Base-by-base conservation (phyloP, 495 filamentous ascomycete genomes). In the Xylaria curta region DNA sequence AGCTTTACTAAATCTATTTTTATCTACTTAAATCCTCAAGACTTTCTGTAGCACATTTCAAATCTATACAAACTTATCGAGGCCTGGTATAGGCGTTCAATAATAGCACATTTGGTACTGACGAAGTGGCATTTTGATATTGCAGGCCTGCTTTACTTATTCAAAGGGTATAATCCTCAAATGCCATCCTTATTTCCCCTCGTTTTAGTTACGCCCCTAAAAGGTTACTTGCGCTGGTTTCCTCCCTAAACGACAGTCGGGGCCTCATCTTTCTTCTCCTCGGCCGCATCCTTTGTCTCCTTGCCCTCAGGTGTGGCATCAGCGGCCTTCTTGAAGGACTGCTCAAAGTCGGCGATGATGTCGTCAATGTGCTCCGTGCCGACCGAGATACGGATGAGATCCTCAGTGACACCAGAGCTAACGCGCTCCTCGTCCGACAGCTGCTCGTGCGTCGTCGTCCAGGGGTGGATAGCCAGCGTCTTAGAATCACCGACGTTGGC, bases 291-390 rank as follows among this genome's bases (percentile, higher is more conserved):
- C 40, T 68, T 74, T 7, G 62, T 63, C 47, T 70, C 77, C 1
- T 40, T 77, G 5, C 63, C 78, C 69, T 78, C 73, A 2, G 77
- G 75, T 24, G 75, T 76, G 12, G 80, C 76, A 44, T 78, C 81
- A 47, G 80, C 74, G 28, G 82, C 81, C 21, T 87, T 86, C 76
- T 87, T 84, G 82, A 99, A 97, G 0, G 94, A 92, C 82, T 99
- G 97, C 76, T 94, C 90, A 78, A 99, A 98, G 82, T 99, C 96
- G 63, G 89, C 91, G 78, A 98, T 95, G 75, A 99, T 99, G 78
- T 99, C 96, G 83, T 98, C 95, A 76, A 99, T 97, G 81, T 98
- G 94, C 85, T 99, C 96, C 0, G 91, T 97, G 59, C 96, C 96
- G 73, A 99, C 95, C 0, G 97, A 98, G 78, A 98, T 97, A 70